phyloP scores from a whole-genome alignment of 208 protist species.

The Crithidia sp. region DNA sequence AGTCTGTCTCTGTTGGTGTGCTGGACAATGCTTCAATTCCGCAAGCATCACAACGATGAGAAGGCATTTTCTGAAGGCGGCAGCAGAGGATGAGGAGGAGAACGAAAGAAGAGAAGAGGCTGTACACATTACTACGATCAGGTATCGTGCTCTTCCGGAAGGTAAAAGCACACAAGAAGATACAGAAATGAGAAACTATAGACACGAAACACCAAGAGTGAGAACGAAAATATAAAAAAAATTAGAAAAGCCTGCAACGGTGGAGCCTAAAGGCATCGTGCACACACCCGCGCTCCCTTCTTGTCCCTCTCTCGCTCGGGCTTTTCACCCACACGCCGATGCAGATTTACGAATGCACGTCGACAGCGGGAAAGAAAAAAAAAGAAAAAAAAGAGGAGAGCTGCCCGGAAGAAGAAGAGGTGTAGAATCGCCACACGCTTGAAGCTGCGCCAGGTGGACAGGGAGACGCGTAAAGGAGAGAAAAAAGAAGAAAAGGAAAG shows the following conservation, averaged over 20 bases:
- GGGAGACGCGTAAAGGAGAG: neutral
- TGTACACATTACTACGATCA: neutral
- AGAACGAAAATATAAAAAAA: neutral
- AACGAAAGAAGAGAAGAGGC: neutral
- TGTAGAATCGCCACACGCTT: neutral
- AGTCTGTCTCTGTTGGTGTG: no score
- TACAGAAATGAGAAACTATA: neutral
- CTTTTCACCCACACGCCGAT: no score
- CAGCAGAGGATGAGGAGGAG: neutral
- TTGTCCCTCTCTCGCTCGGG: neutral
- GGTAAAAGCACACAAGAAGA: neutral
- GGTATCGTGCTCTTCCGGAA: neutral
- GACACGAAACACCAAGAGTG: neutral
- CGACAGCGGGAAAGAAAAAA: neutral
- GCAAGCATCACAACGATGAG: neutral
- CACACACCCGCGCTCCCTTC: no score
- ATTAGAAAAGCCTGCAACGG: no score
- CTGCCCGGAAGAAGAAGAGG: neutral
- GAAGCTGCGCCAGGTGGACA: no score
- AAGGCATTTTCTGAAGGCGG: neutral
- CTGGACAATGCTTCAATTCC: no score
- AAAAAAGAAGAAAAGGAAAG: slow-evolving; percentile 3
- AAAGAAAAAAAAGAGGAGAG: neutral
- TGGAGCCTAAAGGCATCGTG: no score
- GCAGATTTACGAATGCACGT: no score